Base-by-base conservation (phyloP, 106 monocot genomes). In the Allium sativum region DNA sequence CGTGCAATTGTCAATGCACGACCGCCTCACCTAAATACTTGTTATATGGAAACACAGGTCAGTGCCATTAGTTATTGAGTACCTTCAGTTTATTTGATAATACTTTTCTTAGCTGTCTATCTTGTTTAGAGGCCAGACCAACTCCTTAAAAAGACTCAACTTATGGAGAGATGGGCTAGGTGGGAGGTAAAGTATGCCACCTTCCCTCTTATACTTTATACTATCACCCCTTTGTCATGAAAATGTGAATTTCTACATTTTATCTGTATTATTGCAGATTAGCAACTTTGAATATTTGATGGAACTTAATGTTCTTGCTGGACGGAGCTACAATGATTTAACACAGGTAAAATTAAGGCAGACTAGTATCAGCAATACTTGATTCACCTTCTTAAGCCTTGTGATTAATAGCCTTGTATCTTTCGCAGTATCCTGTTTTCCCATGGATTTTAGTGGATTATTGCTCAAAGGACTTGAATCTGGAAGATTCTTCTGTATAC, bases 221-320 rank as follows among this genome's bases (percentile, higher is more conserved):
- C 40, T 48, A 16, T 44, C 57, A 19, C 6, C 18, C 42, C 18
- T 10, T 8, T 10, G 31, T 19, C 31, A 0, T 31, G 31, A 31
- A 31, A 31, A 31, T 31, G 31, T 31, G 31, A 31, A 3, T 31
- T 31, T 31, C 31, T 5, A 31, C 31, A 31, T 31, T 2, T 5
- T 31, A 31, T 31, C 31, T 31, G 31, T 31, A 31, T 65, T 19
- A 6, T 18, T 77, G 61, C 85, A 98, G 98, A 88, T 98, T 63
- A 98, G 85, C 78, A 98, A 98, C 75, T 98, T 98, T 85, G 92
- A 98, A 62, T 98, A 98, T 79, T 65, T 98, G 41, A 98, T 98
- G 98, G 92, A 91, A 70, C 85, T 98, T 9, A 98, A 92, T 52
- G 92, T 88, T 54, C 74, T 98, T 12, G 82, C 92, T 74, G 98